Percentiles rank a stretch among this genome's conserved stretches.
Evolutionary conservation across 169 alveolate species (phyloP).

Genomic region (Plasmodium chabaudi): DNA sequence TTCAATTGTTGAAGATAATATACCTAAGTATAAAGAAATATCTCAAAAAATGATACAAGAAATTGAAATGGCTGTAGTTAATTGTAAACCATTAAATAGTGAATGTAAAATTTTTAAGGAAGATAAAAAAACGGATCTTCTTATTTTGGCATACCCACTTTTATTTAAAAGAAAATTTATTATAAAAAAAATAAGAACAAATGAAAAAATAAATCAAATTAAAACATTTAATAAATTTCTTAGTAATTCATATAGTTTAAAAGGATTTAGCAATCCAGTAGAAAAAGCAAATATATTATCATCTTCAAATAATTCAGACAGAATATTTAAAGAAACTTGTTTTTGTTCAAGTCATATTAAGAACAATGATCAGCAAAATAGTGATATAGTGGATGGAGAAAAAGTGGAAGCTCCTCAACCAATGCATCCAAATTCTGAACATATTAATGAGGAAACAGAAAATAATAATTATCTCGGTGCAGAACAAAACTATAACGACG

Average conservation of each 20-base stretch:
- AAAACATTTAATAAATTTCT: constrained; percentile 17
- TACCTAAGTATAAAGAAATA: constrained; percentile 79
- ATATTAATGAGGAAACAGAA: no score
- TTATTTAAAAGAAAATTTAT: constrained; percentile 78
- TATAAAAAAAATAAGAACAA: constrained; percentile 44
- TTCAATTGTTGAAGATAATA: constrained; percentile 87
- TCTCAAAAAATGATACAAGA: constrained; percentile 92
- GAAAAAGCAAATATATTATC: constrained; percentile 1
- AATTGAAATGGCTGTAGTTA: constrained; percentile 94
- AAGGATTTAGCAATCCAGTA: neutral
- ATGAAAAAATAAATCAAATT: constrained; percentile 23
- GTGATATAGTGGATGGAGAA: neutral
- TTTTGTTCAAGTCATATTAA: neutral
- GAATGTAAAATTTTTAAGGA: constrained; percentile 29
- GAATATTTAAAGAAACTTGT: neutral
- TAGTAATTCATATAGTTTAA: constrained; percentile 16
- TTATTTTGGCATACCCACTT: constrained; percentile 80
- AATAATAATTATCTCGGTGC: no score
- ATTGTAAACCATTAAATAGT: constrained; percentile 83
- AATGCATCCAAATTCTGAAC: no score
- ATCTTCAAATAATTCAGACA: neutral
- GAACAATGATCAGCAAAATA: neutral
- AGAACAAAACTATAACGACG: no score
- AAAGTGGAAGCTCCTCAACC: no score
- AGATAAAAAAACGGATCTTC: constrained; percentile 35